These are phyloP conservation scores for Salvia rosmarinus DNA, from an alignment of 257 asterid species.

Conservation along the genomic window DNA sequence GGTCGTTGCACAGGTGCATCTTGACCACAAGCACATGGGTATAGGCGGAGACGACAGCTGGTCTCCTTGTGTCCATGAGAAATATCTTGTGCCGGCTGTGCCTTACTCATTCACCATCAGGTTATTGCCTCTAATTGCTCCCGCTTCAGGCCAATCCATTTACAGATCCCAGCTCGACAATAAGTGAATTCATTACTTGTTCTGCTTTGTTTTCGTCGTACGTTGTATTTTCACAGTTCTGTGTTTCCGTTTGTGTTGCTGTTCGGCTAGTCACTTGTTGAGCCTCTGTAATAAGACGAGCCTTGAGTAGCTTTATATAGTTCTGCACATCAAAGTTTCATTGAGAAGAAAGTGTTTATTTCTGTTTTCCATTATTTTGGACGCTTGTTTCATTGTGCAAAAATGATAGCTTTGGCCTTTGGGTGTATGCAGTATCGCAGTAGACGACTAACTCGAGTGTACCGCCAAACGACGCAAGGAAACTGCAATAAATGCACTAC, in stretches of 20 bases:
- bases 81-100: slow-evolving; percentile 73
- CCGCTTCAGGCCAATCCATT: slow-evolving; percentile 54
- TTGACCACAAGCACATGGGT: slow-evolving; percentile 95
- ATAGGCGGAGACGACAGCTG: slow-evolving; percentile 98
- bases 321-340: neutral
- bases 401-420: too few relatives aligned
- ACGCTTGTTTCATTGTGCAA: neutral
- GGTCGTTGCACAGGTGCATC: slow-evolving; percentile 72
- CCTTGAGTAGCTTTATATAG: neutral
- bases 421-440: too few relatives aligned
- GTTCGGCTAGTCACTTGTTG: neutral
- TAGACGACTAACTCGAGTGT: too few relatives aligned
- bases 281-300: slow-evolving; percentile 32
- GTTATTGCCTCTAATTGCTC: slow-evolving; percentile 56
- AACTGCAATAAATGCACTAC: too few relatives aligned
- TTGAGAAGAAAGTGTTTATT: neutral
- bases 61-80: slow-evolving; percentile 86
- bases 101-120: slow-evolving; percentile 77
- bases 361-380: neutral
- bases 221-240: neutral
- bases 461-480: too few relatives aligned
- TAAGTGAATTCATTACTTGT: slow-evolving; percentile 8
- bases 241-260: neutral
- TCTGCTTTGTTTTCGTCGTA: neutral
- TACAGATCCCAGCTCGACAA: slow-evolving; percentile 56